Evolutionary conservation across 2,329 filamentous ascomycete species (phyloP).

Genomic region (Aspergillus tubingensis): DNA sequence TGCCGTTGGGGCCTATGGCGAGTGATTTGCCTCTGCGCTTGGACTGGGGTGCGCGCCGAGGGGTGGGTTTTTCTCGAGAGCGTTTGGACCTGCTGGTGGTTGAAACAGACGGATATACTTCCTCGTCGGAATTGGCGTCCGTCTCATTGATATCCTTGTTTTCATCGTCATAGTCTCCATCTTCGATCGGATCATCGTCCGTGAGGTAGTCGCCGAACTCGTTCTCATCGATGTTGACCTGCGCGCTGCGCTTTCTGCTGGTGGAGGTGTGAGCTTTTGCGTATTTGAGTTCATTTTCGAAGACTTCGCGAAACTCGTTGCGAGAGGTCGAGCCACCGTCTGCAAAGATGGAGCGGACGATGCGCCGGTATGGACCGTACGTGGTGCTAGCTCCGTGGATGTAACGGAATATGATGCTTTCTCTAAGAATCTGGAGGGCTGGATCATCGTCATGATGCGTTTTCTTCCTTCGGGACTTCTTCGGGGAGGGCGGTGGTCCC

Average conservation of each 20-base stretch:
- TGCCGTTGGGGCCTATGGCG: background rate
- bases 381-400: conserved; percentile 34
- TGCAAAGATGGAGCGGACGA: conserved; percentile 51
- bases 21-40: background rate
- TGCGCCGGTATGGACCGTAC: conserved; percentile 42
- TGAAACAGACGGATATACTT: background rate
- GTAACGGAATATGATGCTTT: conserved; percentile 48
- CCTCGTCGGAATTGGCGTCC: background rate
- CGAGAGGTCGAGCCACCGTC: conserved; percentile 40
- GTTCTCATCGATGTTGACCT: conserved; percentile 49
- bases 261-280: conserved; percentile 30
- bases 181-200: conserved; percentile 28
- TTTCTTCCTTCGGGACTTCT: conserved; percentile 19
- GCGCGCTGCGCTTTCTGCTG: conserved; percentile 42
- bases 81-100: conserved; percentile 36
- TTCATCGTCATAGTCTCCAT: conserved; percentile 37
- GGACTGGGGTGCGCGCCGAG: conserved; percentile 28
- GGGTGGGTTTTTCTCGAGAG: background rate
- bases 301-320: conserved; percentile 49
- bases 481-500: background rate
- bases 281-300: conserved; percentile 48
- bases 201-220: conserved; percentile 50
- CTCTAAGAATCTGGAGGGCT: conserved; percentile 27
- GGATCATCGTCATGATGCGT: conserved; percentile 15
- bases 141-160: conserved; percentile 14